These are phyloP conservation scores for Linderniella brevidens DNA, from an alignment of 257 asterid genomes.

Conservation along the genomic window DNA sequence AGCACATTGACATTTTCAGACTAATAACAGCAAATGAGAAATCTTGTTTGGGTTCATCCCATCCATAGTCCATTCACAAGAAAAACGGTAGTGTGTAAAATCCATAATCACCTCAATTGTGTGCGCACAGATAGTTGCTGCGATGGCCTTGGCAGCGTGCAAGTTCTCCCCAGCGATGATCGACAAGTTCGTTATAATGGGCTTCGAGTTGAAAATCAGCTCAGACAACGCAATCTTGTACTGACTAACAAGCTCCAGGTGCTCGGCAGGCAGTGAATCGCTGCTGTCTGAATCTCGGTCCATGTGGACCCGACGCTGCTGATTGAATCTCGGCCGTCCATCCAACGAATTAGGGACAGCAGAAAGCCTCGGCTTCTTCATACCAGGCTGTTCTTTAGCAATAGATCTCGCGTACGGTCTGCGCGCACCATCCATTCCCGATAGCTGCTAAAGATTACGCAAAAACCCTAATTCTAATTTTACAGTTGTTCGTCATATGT, in stretches of 20 bases:
- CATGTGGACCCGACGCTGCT: conserved; percentile 14
- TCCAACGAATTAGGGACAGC: no score
- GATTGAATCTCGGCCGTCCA: no score
- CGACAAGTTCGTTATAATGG: conserved; percentile 87
- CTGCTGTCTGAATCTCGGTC: conserved; percentile 39
- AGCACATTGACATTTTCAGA: no score
- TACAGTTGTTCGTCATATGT: no score
- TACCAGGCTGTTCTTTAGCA: no score
- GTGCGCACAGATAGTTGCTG: conserved; percentile 54
- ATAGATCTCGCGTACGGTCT: no score
- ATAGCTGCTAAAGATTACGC: no score
- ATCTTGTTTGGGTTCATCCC: conserved; percentile 14
- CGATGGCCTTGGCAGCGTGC: conserved; percentile 78
- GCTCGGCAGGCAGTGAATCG: conserved; percentile 46
- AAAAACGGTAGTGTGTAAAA: conserved; percentile 13
- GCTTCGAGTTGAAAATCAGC: conserved; percentile 85
- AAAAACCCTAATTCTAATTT: no score
- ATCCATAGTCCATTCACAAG: conserved; percentile 13
- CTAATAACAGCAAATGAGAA: conserved; percentile 10
- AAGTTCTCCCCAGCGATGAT: conserved; percentile 95
- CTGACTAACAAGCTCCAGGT: conserved; percentile 75
- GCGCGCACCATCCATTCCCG: no score
- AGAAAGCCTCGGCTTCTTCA: no score
- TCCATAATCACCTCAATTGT: conserved; percentile 83
- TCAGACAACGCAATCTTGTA: conserved; percentile 82